Conservation (phyloP, 106 monocot species). For the Narthecium ossifragum region DNA sequence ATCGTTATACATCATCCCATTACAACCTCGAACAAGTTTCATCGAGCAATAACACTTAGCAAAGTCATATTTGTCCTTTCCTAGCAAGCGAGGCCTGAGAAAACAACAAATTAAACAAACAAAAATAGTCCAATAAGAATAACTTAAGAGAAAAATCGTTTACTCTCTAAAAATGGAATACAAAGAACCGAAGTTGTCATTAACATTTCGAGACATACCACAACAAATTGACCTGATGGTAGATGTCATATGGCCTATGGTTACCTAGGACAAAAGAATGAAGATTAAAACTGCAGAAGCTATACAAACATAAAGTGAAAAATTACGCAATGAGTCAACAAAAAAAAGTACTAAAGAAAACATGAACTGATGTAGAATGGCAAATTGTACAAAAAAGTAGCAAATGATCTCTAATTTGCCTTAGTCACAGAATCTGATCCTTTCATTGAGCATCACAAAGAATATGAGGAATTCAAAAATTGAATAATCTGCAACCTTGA, state of each 20-base stretch:
- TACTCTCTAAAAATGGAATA: neutral
- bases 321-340: neutral
- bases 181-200: too few species aligned
- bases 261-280: constrained; percentile 48
- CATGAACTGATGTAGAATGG: too few species aligned
- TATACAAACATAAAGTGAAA: neutral
- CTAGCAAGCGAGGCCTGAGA: constrained; percentile 77
- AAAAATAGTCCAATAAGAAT: neutral
- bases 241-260: constrained; percentile 93
- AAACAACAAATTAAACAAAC: constrained; percentile 3
- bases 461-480: neutral
- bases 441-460: too few species aligned
- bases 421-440: too few species aligned
- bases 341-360: too few species aligned
- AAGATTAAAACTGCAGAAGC: constrained; percentile 7
- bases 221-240: constrained; percentile 88
- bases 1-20: constrained; percentile 80
- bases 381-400: neutral
- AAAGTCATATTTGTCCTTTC: constrained; percentile 93
- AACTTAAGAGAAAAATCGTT: neutral
- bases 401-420: too few species aligned
- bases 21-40: constrained; percentile 32
- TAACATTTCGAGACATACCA: constrained; percentile 71
- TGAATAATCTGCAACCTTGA: constrained; percentile 58
- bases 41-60: constrained; percentile 78